Percentiles rank a stretch among this genome's conserved stretches.
These are phyloP conservation scores for Globisporangium viniferum DNA, from an alignment of 352 stramenopile species.

Conservation along the genomic window DNA sequence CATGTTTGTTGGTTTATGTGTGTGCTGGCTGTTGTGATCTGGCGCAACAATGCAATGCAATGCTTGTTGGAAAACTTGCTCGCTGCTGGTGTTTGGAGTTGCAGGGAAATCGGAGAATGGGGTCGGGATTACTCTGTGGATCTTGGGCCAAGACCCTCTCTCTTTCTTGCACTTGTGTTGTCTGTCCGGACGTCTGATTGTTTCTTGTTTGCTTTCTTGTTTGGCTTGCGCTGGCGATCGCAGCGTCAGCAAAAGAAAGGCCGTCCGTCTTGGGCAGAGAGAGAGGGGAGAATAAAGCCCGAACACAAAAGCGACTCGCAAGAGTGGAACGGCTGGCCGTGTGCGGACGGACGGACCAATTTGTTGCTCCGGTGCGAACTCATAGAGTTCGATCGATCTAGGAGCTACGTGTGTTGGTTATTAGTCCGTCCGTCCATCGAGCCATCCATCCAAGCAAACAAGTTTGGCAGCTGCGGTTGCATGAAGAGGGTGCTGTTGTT, in stretches of 20 bases:
- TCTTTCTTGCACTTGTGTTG: background rate
- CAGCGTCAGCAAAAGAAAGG: constrained; percentile 2
- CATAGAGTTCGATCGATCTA: background rate
- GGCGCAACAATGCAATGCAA: constrained; percentile 8
- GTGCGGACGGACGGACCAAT: background rate
- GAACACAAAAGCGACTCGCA: background rate
- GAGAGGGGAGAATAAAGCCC: constrained; percentile 1
- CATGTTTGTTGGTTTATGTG: background rate
- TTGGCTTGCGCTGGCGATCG: background rate
- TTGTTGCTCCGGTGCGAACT: background rate
- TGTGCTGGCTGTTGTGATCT: background rate
- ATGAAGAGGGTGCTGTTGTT: constrained; percentile 4
- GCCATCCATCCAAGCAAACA: background rate
- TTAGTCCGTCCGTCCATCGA: background rate
- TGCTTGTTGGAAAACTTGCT: background rate
- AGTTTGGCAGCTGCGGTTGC: background rate
- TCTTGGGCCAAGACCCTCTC: background rate
- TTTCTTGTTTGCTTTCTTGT: background rate
- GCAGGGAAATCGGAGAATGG: constrained; percentile 4
- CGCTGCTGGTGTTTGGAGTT: background rate
- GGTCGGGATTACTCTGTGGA: background rate
- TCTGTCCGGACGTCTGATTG: background rate
- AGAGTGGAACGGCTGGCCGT: constrained; percentile 4
- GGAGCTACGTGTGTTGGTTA: background rate
- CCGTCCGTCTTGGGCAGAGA: background rate